Percentiles rank a stretch among this genome's conserved stretches.
Evolutionary conservation across 2,329 filamentous ascomycete species (phyloP).

Genomic region (Endocalyx cinctus): DNA sequence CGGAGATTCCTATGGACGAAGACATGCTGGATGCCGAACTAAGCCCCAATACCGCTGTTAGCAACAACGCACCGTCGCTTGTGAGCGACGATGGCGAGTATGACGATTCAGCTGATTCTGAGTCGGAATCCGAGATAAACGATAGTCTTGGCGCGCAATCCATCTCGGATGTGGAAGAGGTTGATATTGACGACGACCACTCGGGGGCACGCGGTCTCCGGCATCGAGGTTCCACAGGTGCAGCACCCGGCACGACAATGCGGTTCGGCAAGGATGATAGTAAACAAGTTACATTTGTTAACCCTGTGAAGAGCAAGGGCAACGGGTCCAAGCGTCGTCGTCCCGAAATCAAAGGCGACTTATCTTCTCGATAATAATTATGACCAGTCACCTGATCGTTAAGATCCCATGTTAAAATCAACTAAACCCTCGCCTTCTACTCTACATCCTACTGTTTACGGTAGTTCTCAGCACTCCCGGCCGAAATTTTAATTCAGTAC

Average conservation of each 20-base stretch:
- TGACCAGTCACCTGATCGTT: no score
- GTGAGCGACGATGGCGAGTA: conserved; percentile 79
- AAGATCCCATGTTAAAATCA: no score
- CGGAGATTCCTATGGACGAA: conserved; percentile 35
- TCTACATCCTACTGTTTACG: no score
- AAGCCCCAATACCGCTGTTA: conserved; percentile 64
- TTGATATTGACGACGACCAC: conserved; percentile 55
- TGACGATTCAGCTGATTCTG: conserved; percentile 63
- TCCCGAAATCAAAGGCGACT: conserved; percentile 10
- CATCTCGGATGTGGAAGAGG: conserved; percentile 57
- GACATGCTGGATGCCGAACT: conserved; percentile 57
- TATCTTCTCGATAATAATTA: conserved; percentile 4
- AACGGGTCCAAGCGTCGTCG: conserved; percentile 29
- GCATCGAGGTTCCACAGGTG: conserved; percentile 31
- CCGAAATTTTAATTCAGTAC: no score
- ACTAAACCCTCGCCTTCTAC: no score
- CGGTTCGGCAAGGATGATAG: conserved; percentile 50
- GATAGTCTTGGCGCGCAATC: conserved; percentile 55
- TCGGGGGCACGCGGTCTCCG: conserved; percentile 39
- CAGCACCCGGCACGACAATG: conserved; percentile 34
- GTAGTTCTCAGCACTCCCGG: no score
- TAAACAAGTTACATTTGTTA: conserved; percentile 54
- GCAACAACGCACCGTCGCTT: conserved; percentile 73
- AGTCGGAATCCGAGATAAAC: conserved; percentile 52
- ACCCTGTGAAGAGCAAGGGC: conserved; percentile 40